These are phyloP conservation scores for Arthrobotrys megalospora DNA, from an alignment of 2,329 filamentous ascomycete species.

Conservation along the genomic window DNA sequence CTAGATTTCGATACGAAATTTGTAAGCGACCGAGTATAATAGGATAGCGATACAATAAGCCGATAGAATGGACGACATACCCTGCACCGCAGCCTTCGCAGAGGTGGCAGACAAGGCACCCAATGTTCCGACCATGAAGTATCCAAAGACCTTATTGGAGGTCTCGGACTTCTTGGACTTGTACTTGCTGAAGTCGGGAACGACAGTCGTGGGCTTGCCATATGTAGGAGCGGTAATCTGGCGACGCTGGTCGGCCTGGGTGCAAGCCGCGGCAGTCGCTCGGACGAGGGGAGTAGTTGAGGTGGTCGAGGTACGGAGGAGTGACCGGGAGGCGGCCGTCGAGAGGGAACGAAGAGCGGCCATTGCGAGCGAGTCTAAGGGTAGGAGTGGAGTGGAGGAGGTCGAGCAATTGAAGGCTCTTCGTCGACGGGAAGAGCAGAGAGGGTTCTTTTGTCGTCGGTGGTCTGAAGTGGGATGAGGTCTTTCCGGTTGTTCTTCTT, in stretches of 20 bases:
- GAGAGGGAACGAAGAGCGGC: slow-evolving; percentile 54
- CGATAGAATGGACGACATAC: slow-evolving; percentile 72
- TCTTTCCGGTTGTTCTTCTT: slow-evolving; percentile 31
- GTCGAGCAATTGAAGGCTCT: slow-evolving; percentile 54
- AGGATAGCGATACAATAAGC: slow-evolving; percentile 11
- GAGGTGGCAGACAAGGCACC: slow-evolving; percentile 92
- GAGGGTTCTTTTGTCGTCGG: slow-evolving; percentile 14
- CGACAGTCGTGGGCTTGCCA: slow-evolving; percentile 75
- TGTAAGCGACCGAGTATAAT: slow-evolving; percentile 51
- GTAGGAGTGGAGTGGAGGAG: slow-evolving; percentile 37
- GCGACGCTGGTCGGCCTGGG: slow-evolving; percentile 56
- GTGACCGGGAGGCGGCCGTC: slow-evolving; percentile 59
- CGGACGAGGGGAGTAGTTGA: slow-evolving; percentile 51
- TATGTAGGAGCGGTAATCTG: slow-evolving; percentile 67
- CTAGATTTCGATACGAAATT: slow-evolving; percentile 70
- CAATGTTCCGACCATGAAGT: slow-evolving; percentile 98
- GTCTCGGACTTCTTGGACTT: slow-evolving; percentile 77
- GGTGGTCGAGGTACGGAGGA: slow-evolving; percentile 53
- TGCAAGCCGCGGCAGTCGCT: slow-evolving; percentile 44
- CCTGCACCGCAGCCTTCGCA: slow-evolving; percentile 97
- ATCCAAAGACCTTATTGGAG: slow-evolving; percentile 89
- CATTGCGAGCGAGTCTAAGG: slow-evolving; percentile 35
- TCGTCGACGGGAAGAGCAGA: slow-evolving; percentile 24
- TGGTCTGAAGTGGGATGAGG: slow-evolving; percentile 59
- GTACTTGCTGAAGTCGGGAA: slow-evolving; percentile 93